Base-by-base conservation (phyloP, 2,329 filamentous ascomycete genomes). In the Didymella keratinophila region DNA sequence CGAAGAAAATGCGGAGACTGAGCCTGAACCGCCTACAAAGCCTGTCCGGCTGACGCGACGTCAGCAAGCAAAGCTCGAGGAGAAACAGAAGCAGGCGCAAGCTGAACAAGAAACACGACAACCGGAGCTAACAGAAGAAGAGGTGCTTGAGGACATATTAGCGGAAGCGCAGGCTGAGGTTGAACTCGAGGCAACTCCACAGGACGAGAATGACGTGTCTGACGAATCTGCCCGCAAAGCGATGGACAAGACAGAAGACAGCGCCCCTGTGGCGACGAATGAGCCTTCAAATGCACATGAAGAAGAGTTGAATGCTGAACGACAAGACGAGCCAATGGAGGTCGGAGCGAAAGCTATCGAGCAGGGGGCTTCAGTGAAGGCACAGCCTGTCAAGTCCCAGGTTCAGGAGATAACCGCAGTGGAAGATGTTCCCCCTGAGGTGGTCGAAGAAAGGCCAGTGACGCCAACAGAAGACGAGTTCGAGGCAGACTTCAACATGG, bases 11-110 rank as follows among this genome's bases (percentile, higher is more conserved):
- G 12, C 18, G n/a, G 7, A 49, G 14, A 16, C 3, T 14, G 23
- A 41, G 23, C 10, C 44, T 21, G 39, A 52, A 44, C 23, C 20
- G 21, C 32, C 45, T 8, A n/a, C 44, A 25, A 50, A 52, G 21
- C 18, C 44, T 18, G 32, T 42, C 16, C 44, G 51, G 10, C n/a
- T 51, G n/a, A 59, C 56, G 5, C 45, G 50, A 36, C 45, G 46
- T 16, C 50, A 59, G 21, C 50, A 54, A 54, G 56, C 51, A 5
- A 54, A 54, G 41, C 50, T 39, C 20, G 51, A 51, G 21, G 41
- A 51, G 21, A 32, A 45, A n/a, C 44, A 27, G 34, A 41, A 52
- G 21, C 54, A 28, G 28, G 16, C 43, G 28, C 43, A 58, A 42
- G 23, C 9, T 18, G 47, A 52, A 30, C 44, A 52, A 36, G 46